Conservation (phyloP, 495 filamentous ascomycete species). For the Astrothelium macrocarpum region DNA sequence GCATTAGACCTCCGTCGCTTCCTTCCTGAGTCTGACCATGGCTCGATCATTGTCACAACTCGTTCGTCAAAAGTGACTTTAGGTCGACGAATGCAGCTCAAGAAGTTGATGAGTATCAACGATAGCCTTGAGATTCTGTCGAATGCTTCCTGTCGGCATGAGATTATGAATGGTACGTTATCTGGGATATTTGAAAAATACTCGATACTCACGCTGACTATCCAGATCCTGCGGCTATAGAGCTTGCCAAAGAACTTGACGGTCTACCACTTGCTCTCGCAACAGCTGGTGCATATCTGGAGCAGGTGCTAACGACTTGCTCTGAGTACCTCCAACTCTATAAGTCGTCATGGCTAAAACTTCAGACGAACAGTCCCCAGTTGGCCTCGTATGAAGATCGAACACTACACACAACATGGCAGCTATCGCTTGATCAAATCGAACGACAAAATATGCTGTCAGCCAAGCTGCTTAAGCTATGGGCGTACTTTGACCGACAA, state of each 20-base stretch:
- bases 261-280: conserved; percentile 38
- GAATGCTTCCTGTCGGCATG: background rate
- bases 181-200: background rate
- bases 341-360: conserved; percentile 32
- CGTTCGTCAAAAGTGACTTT: conserved; percentile 15
- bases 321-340: conserved; percentile 34
- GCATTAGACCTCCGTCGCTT: conserved; percentile 32
- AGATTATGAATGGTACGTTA: background rate
- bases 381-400: conserved; percentile 12
- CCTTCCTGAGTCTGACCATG: conserved; percentile 31
- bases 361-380: conserved; percentile 15
- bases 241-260: conserved; percentile 22
- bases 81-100: background rate
- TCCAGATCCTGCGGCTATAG: background rate
- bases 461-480: conserved; percentile 31
- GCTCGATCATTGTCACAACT: conserved; percentile 36
- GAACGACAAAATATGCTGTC: conserved; percentile 21
- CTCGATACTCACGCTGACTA: background rate
- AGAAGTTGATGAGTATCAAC: background rate
- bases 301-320: conserved; percentile 22
- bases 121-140: background rate
- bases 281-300: conserved; percentile 37
- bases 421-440: conserved; percentile 27
- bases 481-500: conserved; percentile 29
- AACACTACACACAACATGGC: conserved; percentile 28